Percentiles rank a stretch among this genome's conserved stretches.
Conservation (phyloP, 495 filamentous ascomycete genomes). For the Penicillium fimorum region DNA sequence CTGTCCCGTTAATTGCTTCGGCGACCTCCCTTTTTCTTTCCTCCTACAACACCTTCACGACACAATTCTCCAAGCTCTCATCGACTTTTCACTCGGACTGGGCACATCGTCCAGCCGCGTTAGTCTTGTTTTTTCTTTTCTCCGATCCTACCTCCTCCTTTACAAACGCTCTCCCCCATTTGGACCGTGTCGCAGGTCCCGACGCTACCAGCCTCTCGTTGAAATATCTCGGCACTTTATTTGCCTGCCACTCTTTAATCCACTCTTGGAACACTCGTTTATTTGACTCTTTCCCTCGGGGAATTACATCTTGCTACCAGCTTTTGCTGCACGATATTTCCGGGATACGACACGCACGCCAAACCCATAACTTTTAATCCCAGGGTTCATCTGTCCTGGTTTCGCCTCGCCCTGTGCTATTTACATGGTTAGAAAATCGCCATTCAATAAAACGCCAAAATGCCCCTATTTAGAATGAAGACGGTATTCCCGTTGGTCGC, state of each 20-base stretch:
- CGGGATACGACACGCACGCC: conserved; percentile 21
- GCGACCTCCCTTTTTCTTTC: conserved; percentile 20
- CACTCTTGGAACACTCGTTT: conserved; percentile 10
- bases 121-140: conserved; percentile 16
- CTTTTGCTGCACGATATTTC: conserved; percentile 14
- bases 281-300: conserved; percentile 4
- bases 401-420: conserved; percentile 12
- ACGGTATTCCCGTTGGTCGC: conserved; percentile 46
- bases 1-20: conserved; percentile 14
- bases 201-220: conserved; percentile 40
- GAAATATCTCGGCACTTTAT: conserved; percentile 24
- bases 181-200: conserved; percentile 38
- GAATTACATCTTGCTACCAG: conserved; percentile 8
- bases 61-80: conserved; percentile 8
- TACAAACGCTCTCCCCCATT: conserved; percentile 11
- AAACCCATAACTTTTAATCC: conserved; percentile 13
- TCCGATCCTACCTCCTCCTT: conserved; percentile 6
- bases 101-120: conserved; percentile 31
- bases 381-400: conserved; percentile 1
- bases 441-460: conserved; percentile 32
- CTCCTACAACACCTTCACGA: conserved; percentile 15
- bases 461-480: conserved; percentile 47
- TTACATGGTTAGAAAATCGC: conserved; percentile 42
- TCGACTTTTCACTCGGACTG: conserved; percentile 24
- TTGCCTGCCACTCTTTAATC: conserved; percentile 31